A percentile compares a stretch with the other conserved stretches of the same genome.
Evolutionary conservation across 2,329 filamentous ascomycete species (phyloP).

Genomic region (Cordyceps cateniannulata): DNA sequence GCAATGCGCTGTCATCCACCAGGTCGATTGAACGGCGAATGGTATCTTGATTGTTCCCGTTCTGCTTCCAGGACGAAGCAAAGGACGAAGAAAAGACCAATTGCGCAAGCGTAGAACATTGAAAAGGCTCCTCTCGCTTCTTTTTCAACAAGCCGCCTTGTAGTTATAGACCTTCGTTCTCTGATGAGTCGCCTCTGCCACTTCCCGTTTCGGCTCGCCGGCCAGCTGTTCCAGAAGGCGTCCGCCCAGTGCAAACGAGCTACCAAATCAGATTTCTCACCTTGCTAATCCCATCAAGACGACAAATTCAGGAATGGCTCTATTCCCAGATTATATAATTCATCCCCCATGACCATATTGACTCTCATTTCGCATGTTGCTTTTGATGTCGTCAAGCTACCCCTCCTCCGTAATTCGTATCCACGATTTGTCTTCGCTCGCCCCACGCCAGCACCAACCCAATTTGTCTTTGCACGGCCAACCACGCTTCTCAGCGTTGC

Average conservation of each 20-base stretch:
- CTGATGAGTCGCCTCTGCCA: neutral
- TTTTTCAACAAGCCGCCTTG: neutral
- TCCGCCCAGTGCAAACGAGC: neutral
- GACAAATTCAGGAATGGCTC: neutral
- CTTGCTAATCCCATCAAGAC: neutral
- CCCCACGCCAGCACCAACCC: neutral
- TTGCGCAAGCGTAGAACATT: too few species aligned
- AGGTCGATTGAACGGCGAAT: neutral
- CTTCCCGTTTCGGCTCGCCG: conserved; percentile 5
- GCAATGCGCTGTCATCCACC: neutral
- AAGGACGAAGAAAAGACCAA: too few species aligned
- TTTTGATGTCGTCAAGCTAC: neutral
- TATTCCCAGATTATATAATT: neutral
- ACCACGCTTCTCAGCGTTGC: neutral
- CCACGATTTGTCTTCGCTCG: neutral
- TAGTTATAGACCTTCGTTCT: neutral
- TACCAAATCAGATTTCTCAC: neutral
- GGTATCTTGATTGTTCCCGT: neutral
- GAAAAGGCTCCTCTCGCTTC: too few species aligned
- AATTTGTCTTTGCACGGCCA: neutral
- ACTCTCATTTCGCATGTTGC: neutral
- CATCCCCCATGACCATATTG: neutral
- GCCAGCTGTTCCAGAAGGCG: neutral
- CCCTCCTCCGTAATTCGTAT: neutral
- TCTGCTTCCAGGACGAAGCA: too few species aligned